Conservation (phyloP, 495 filamentous ascomycete genomes). For the Penicillium goetzii region DNA sequence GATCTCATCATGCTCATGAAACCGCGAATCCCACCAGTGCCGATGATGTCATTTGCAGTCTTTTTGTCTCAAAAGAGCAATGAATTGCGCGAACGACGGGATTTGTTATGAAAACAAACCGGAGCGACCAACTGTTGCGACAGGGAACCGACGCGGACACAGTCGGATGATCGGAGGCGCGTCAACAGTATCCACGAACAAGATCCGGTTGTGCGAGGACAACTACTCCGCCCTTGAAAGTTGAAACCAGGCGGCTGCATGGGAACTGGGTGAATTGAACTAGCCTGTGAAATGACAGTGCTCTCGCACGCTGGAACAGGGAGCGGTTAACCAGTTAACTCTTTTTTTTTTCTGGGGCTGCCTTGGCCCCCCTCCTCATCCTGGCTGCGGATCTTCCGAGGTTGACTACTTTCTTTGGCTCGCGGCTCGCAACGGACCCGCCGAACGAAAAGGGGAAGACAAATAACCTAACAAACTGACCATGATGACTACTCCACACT, state of each 20-base stretch:
- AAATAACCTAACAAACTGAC: too few relatives aligned
- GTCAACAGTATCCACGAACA: conserved; percentile 16
- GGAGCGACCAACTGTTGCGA: conserved; percentile 16
- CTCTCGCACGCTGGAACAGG: conserved; percentile 18
- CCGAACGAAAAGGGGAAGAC: neutral
- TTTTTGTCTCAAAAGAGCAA: conserved; percentile 20
- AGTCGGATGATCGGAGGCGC: conserved; percentile 20
- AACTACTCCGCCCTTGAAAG: conserved; percentile 16
- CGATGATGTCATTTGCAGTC: conserved; percentile 30
- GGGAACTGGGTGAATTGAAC: conserved; percentile 2
- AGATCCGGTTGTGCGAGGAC: conserved; percentile 13
- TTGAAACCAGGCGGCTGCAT: conserved; percentile 19
- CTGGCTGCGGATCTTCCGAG: conserved; percentile 49
- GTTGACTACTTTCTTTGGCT: conserved; percentile 29
- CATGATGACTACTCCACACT: too few relatives aligned
- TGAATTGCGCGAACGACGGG: conserved; percentile 9
- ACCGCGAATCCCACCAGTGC: conserved; percentile 4
- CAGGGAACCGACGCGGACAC: conserved; percentile 14
- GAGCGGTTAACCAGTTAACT: neutral
- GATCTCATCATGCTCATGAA: conserved; percentile 12
- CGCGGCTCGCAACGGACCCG: conserved; percentile 35
- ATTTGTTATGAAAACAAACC: conserved; percentile 19
- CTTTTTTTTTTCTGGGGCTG: neutral
- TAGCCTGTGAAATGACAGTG: conserved; percentile 28
- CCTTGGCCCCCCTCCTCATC: conserved; percentile 36